Base-by-base conservation (phyloP, 257 asterid species). In the Lycium ferocissimum region DNA sequence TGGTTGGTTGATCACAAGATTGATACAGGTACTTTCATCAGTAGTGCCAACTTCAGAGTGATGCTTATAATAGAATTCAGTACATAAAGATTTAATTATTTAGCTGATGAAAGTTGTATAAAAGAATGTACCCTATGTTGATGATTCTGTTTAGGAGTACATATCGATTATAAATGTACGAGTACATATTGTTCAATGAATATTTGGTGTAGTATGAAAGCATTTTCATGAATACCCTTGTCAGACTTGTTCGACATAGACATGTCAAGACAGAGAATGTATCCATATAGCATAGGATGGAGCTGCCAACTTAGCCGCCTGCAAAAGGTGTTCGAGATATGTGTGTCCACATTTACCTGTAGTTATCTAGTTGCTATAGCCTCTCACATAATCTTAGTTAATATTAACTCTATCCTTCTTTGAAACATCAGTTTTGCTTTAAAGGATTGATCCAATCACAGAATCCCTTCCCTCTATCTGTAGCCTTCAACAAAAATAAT, bases 1-100 rank as follows among this genome's bases (percentile, higher is more conserved):
- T 95, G 97, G 97, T 81, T 83, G 67, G 78, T 51, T 18, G 89
- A 85, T 84, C 88, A 86, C 82, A 89, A 84, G 65, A 54, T 88
- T 65, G 92, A 83, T 89, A 91, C 87, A 80, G 85, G 87, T 90
- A n/a, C 70, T 79, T 37, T 84, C 79, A 26, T 79, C 45, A 47
- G 69, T 70, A 58, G 7, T 14, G 22, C 49, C 62, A 51, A 51
- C 82, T 53, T 56, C 65, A 53, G 47, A 1, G 47, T 53, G 82
- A 53, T 76, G 45, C 65, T 53, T 53, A 8, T 76, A 26, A 76
- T 4, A 22, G 26, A 26, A 51, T 51, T 76, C 82, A 78, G 82
- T 78, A 53, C 49, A 53, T 53, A 51, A 53, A 9, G 20, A 78
- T 78, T 26, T 33, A 53, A 33, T 53, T 78, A 53, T 53, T 78